phyloP scores from a whole-genome alignment of 805 yeast genomes.

The Candida rishiriensis region DNA sequence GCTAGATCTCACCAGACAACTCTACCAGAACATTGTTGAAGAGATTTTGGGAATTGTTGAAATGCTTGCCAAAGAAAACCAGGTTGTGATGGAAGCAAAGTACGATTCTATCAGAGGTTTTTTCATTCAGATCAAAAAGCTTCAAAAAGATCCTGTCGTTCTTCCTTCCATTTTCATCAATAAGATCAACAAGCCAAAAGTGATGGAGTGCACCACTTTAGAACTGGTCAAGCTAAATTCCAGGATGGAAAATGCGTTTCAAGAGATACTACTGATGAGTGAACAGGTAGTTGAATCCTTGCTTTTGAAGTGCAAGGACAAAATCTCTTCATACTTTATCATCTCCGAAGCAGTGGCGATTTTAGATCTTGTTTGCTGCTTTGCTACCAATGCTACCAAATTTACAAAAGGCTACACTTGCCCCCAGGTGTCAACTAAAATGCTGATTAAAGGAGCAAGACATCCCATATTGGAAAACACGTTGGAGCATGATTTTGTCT shows the following conservation, averaged over 20 bases:
- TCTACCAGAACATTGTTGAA: conserved; percentile 34
- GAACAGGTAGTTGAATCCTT: conserved; percentile 35
- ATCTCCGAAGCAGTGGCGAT: conserved; percentile 39
- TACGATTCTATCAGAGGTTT: conserved; percentile 38
- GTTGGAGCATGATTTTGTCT: conserved; percentile 20
- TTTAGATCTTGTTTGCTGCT: conserved; percentile 33
- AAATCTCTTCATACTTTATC: conserved; percentile 36
- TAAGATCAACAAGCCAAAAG: conserved; percentile 21
- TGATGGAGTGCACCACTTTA: conserved; percentile 37
- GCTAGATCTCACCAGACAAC: conserved; percentile 39
- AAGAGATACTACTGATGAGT: conserved; percentile 39
- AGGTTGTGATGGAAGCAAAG: conserved; percentile 26
- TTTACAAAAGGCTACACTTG: conserved; percentile 20
- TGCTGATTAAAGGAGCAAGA: conserved; percentile 30
- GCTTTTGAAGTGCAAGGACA: conserved; percentile 20
- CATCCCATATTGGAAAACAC: conserved; percentile 39
- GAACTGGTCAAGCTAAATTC: conserved; percentile 37
- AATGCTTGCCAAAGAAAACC: conserved; percentile 19
- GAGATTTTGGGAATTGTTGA: conserved; percentile 31
- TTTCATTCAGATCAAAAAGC: conserved; percentile 27
- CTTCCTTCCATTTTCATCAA: conserved; percentile 36
- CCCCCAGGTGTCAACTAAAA: conserved; percentile 35
- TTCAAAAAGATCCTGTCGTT: background rate
- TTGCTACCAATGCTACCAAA: conserved; percentile 24
- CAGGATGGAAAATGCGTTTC: conserved; percentile 34